Evolutionary conservation across 2,329 filamentous ascomycete genomes (phyloP), one percentile per base, ranked within the genome.

Genomic region (Fonsecaea erecta): DNA sequence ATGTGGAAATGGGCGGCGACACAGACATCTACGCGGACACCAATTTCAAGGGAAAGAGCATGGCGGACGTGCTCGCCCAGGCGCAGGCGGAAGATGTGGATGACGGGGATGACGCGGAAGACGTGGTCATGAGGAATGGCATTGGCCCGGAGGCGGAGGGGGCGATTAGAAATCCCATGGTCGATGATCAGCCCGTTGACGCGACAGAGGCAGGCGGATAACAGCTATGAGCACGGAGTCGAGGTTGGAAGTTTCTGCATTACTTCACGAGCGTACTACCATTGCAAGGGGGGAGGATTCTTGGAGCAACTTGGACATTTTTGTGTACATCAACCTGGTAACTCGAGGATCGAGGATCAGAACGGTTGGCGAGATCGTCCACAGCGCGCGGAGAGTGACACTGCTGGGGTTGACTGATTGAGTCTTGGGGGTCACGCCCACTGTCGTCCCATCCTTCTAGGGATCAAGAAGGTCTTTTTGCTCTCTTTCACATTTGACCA

Each of bases 341-440:
- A 11, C 43, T 24, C 43, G 21, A 12, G 11, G 58, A 46, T 74
- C 85, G 85, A 46, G 11, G 43, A 21, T 24, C 18, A 18, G 7
- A 11, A 24, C 18, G 18, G 18, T 24, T 48, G 1, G 43, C 18
- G 43, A 48, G 43, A 18, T 26, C 8, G 3, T 40, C 43, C 43
- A 9, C 2, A 48, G 7, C 18, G 43, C 43, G 8, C 43, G 43
- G 18, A 11, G 43, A 48, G 18, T 9, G n/a, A 18, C 9, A 48
- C 18, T 48, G 8, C 8, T 30, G 12, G 43, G 43, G 24, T 21
- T 24, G 43, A 24, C 35, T n/a, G n/a, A n/a, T 40, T 40, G 37
- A 34, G 21, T 11, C 18, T 48, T 48, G 43, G 43, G 43, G 43
- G 43, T 24, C 43, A 48, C 43, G 43, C 18, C 40, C 43, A 24